These are phyloP conservation scores for Russula lepida DNA, from an alignment of 768 basidiomycete genomes.

Conservation along the genomic window DNA sequence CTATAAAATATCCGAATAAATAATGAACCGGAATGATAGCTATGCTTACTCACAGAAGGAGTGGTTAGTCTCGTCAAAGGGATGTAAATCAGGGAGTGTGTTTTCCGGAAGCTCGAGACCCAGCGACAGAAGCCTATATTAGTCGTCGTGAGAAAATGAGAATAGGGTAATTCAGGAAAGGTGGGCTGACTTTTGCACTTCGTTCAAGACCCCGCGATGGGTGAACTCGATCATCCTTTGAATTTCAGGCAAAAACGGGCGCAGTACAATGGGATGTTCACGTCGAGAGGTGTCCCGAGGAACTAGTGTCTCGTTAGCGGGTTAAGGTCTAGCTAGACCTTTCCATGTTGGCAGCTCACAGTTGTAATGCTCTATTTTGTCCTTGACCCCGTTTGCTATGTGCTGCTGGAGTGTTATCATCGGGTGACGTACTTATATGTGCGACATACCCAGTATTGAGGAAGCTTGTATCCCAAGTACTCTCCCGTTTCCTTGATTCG, in stretches of 20 bases:
- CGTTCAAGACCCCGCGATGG: slow-evolving; percentile 43
- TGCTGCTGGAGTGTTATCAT: slow-evolving; percentile 32
- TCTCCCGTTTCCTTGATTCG: slow-evolving; percentile 36
- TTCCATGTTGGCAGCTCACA: slow-evolving; percentile 31
- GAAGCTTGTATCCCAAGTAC: slow-evolving; percentile 49
- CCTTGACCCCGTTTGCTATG: slow-evolving; percentile 51
- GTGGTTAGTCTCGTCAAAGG: slow-evolving; percentile 29
- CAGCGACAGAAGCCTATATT: slow-evolving; percentile 38
- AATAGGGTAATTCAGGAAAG: slow-evolving; percentile 32
- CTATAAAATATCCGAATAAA: slow-evolving; percentile 26
- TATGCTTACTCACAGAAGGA: slow-evolving; percentile 15
- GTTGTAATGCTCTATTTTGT: slow-evolving; percentile 58
- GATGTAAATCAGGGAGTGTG: slow-evolving; percentile 40
- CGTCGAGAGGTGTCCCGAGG: slow-evolving; percentile 41
- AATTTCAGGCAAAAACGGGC: slow-evolving; percentile 47
- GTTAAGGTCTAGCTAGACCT: not conserved
- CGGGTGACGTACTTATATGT: not conserved
- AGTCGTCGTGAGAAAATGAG: not conserved
- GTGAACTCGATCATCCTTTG: slow-evolving; percentile 42
- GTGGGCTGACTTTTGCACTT: slow-evolving; percentile 25
- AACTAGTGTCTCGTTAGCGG: slow-evolving; percentile 30
- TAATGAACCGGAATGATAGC: not conserved
- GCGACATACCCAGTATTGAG: slow-evolving; percentile 42
- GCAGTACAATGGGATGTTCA: slow-evolving; percentile 40
- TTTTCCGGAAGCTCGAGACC: slow-evolving; percentile 51